Base-by-base conservation (phyloP, 1,139 yeast genomes). In the Candida neerlandica region DNA sequence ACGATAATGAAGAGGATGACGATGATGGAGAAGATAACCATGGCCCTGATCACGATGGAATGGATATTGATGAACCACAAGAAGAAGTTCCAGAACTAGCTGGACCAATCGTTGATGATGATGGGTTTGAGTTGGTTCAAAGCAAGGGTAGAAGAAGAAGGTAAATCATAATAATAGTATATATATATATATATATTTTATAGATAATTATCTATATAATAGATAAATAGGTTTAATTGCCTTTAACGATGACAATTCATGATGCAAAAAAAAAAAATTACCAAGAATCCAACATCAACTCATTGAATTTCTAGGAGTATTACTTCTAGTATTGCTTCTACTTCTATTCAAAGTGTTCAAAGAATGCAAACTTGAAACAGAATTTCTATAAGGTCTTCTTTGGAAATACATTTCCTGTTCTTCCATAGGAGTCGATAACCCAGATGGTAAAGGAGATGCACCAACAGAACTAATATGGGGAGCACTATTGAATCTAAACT, bases 51-150 rank as follows among this genome's bases (percentile, higher is more conserved):
- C 69, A 60, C 18, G 73, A 67, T 43, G 71, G 65, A 19, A 75
- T 75, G 64, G 81, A 74, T 11, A 67, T 70, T 2, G 74, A 69
- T 35, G 69, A 63, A 14, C 62, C 67, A 26, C n/a, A 5, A 12
- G 43, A 40, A 27, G 33, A 41, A 41, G 38, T 30, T 19, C 44
- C 38, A 10, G 21, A 32, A 15, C 44, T 33, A 21, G 70, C 70
- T 23, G 81, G 77, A 21, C 96, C 96, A 7, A 65, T 88, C 11
- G 77, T 92, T 11, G 97, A 92, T 64, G 98, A 92, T 30, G 97
- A 92, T 64, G 98, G 98, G 1, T 92, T 92, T 62, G 94, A 91
- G 59, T 69, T 91, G 54, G 97, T 92, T 9, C 90, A 85, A 60
- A 84, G 79, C 61, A 85, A 79, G 61, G 84, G 86, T 23, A 78